These are phyloP conservation scores for Tubosaeta sp. DNA, from an alignment of 768 basidiomycete species.

Conservation along the genomic window DNA sequence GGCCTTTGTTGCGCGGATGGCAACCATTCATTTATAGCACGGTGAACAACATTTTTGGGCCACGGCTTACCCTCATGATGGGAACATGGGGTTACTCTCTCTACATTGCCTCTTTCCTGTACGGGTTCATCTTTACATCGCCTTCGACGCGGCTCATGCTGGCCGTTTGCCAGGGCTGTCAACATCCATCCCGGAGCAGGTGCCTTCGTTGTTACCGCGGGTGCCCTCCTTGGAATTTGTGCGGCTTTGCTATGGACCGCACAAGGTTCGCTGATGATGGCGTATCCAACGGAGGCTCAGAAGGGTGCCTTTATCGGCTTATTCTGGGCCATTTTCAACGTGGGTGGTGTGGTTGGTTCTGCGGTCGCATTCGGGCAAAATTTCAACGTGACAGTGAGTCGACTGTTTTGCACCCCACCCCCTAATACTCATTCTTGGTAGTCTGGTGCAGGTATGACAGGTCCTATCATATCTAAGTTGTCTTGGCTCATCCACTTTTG, in stretches of 20 bases:
- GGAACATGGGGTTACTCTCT: conserved; percentile 51
- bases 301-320: conserved; percentile 49
- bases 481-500: background rate
- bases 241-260: conserved; percentile 54
- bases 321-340: conserved; percentile 72
- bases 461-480: background rate
- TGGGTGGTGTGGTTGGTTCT: conserved; percentile 76
- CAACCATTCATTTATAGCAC: conserved; percentile 39
- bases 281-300: conserved; percentile 52
- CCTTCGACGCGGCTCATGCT: background rate
- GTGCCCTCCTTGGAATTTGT: conserved; percentile 46
- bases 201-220: conserved; percentile 45
- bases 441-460: conserved; percentile 27
- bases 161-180: conserved; percentile 39
- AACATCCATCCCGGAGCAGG: conserved; percentile 36
- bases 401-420: background rate
- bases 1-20: background rate
- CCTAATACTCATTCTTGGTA: conserved; percentile 7
- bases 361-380: conserved; percentile 72
- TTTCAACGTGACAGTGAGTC: conserved; percentile 53
- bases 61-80: conserved; percentile 44
- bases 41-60: conserved; percentile 67
- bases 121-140: conserved; percentile 10
- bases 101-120: conserved; percentile 47
- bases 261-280: conserved; percentile 52